Evolutionary conservation across 129 eudicot species (phyloP), one percentile per base, ranked within the genome.

Genomic region (Gnaphalium uliginosum): DNA sequence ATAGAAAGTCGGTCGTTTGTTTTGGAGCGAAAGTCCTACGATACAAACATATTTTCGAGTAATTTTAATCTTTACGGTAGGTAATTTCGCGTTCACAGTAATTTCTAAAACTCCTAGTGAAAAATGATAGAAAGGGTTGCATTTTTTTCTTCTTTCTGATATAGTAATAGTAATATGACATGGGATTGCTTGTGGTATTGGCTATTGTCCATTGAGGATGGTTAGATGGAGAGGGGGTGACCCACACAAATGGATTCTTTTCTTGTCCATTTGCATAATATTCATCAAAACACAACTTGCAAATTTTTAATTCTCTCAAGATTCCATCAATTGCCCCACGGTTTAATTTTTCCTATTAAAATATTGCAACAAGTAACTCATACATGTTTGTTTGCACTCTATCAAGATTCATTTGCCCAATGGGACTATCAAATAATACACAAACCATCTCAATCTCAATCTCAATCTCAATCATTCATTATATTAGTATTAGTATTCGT

Each of bases 241-340:
- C 74, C 78, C 74, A 68, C 72, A 72, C 46, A 72, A 37, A 64
- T 53, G 48, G 83, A 79, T 79, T 79, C 74, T 73, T 73, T 79
- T 73, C 79, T 73, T 66, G 78, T 79, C 83, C 68, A 15, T 79
- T 73, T 72, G 79, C 79, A 73, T 35, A 66, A 39, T 65, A 71
- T 78, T 71, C 78, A 71, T 53, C n/a, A 8, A 50, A 79, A 79
- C 58, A 30, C 83, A 73, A 79, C 29, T 79, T 79, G 83, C 63
- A 79, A 65, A 19, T 56, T 65, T 37, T 53, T 54, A 25, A 64
- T 79, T 13, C 62, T 30, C 9, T 41, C 56, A 35, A 72, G 83
- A 79, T 79, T 73, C 79, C 74, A 79, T 72, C 83, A 79, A 17
- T 53, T 19, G 50, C 68, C 68, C 69, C 83, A 79, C 69, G 26